Evolutionary conservation across 179 eudicot genomes (phyloP).

Genomic region (Beta corolliflora): DNA sequence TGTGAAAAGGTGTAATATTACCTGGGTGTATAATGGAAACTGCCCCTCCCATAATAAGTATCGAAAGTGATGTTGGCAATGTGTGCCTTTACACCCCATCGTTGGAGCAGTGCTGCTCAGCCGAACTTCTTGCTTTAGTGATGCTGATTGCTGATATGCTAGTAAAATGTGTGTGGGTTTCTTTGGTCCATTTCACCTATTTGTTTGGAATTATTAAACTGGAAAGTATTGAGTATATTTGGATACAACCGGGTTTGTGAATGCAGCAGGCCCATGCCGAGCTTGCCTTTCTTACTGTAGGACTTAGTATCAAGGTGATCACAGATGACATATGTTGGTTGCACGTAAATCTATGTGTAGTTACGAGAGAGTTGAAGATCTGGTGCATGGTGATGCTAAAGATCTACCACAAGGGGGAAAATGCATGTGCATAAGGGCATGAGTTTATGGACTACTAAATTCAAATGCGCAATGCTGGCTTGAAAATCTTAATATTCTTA

Average conservation of each 20-base stretch:
- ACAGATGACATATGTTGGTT: too few relatives aligned
- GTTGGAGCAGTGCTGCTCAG: background rate
- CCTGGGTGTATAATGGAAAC: too few relatives aligned
- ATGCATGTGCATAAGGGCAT: background rate
- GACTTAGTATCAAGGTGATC: too few relatives aligned
- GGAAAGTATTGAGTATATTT: background rate
- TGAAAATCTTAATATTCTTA: background rate
- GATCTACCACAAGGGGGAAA: too few relatives aligned
- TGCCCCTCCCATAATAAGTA: background rate
- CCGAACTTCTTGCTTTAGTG: background rate
- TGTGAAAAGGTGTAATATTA: too few relatives aligned
- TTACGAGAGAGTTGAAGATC: background rate
- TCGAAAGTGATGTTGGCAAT: background rate
- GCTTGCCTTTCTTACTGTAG: background rate
- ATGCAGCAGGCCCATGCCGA: background rate
- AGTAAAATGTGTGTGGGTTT: background rate
- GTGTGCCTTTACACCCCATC: background rate
- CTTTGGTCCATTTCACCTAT: background rate
- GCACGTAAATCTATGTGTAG: background rate
- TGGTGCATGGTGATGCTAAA: too few relatives aligned
- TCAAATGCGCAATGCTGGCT: background rate
- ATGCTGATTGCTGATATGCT: too few relatives aligned
- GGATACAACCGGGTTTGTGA: background rate
- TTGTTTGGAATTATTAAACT: background rate
- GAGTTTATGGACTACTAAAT: background rate